Evolutionary conservation across 2,329 filamentous ascomycete species (phyloP), one percentile per base, ranked within the genome.

Genomic region (Penicillium oxalicum): DNA sequence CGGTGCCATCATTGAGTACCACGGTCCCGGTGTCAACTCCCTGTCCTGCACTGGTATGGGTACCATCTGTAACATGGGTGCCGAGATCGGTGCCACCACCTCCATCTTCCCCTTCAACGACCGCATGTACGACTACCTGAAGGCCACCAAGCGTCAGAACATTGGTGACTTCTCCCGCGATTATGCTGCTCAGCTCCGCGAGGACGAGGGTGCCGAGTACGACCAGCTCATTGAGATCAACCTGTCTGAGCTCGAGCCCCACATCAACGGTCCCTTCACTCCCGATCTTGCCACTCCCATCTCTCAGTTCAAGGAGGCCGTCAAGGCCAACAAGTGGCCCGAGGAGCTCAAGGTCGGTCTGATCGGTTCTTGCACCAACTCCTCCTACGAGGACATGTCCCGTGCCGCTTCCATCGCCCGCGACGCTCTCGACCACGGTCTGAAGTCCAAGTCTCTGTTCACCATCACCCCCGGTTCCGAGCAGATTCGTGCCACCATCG

Each of bases 321-420:
- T 96, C 24, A 79, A 86, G 70, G 79, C 86, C 60, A 89, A 96
- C 70, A 76, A 86, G 44, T 98, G 93, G 93, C 93, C 93, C 2
- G 81, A 88, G 65, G 89, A 85, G 54, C 86, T 98, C 53, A 93
- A 90, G 9, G 91, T 93, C 26, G 91, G 91, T 44, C 79, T 98
- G 47, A 98, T 98, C 65, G 93, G 93, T 52, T 95, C 90, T 74
- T 98, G 93, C 77, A 98, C 93, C 44, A 98, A 98, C 79, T 95
- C 88, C 69, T 97, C 93, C 2, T 98, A 97, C 70, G 87, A 96
- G 72, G 93, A 98, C 68, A 98, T 98, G 93, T 94, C 91, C 33
- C 86, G 91, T 53, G 88, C 91, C 11, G 91, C 96, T 72, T 83
- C 90, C 64, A 81, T 98, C 48, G 88, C 97, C 50, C 91, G 91